phyloP scores from a whole-genome alignment of 495 filamentous ascomycete species.

The Hypoxylon crocopeplum region DNA sequence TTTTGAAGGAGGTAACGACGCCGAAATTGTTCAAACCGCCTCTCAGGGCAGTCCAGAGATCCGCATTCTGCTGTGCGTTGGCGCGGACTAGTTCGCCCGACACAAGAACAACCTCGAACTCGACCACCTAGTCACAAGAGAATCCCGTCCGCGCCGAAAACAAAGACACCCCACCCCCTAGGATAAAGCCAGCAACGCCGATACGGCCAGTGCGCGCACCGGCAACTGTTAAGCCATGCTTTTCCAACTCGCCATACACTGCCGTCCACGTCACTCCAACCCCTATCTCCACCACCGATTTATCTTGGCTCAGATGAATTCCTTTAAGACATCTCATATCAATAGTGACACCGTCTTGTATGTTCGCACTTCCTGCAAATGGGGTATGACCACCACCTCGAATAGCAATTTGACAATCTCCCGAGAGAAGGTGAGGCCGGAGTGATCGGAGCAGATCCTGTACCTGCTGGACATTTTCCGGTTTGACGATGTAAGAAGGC shows the following conservation, averaged over 20 bases:
- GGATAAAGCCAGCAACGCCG: slow-evolving; percentile 59
- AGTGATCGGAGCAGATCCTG: too few relatives aligned
- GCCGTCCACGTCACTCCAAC: slow-evolving; percentile 51
- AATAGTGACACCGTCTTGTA: slow-evolving; percentile 57
- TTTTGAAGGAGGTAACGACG: slow-evolving; percentile 59
- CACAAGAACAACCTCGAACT: slow-evolving; percentile 56
- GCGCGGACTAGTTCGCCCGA: slow-evolving; percentile 52
- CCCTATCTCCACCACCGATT: slow-evolving; percentile 41
- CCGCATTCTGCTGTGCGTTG: slow-evolving; percentile 45
- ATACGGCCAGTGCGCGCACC: slow-evolving; percentile 57
- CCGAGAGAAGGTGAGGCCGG: too few relatives aligned
- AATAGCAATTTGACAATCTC: too few relatives aligned
- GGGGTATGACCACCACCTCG: slow-evolving; percentile 53
- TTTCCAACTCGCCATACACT: slow-evolving; percentile 55
- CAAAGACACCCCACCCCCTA: slow-evolving; percentile 59
- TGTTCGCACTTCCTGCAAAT: slow-evolving; percentile 47
- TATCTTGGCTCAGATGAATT: slow-evolving; percentile 36
- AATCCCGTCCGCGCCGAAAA: slow-evolving; percentile 49
- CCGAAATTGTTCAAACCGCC: slow-evolving; percentile 62
- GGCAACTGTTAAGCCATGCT: slow-evolving; percentile 46
- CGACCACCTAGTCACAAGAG: slow-evolving; percentile 52
- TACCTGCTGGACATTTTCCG: too few relatives aligned
- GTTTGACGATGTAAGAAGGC: too few relatives aligned
- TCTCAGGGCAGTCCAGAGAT: slow-evolving; percentile 60
- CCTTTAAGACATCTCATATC: slow-evolving; percentile 52